A percentile compares a stretch with the other conserved stretches of the same genome.
Evolutionary conservation across 2,329 filamentous ascomycete species (phyloP).

Genomic region (Aspergillus ruber): DNA sequence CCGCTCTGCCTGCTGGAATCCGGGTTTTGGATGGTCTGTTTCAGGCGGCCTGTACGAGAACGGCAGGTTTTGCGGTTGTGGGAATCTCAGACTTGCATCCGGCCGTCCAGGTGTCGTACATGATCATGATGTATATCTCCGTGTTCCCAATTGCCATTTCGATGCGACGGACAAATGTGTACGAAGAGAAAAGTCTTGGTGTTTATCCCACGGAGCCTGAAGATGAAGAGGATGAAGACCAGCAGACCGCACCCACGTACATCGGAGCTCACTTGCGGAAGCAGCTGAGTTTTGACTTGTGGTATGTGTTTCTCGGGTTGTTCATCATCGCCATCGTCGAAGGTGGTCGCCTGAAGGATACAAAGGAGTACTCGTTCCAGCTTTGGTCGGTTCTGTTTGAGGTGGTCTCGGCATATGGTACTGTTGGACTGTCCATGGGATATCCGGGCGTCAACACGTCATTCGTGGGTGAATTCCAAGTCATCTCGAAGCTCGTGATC

Average conservation of each 20-base stretch:
- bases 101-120: conserved; percentile 84
- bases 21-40: conserved; percentile 83
- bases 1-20: conserved; percentile 61
- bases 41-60: conserved; percentile 81
- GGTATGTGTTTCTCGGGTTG: conserved; percentile 90
- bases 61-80: conserved; percentile 80
- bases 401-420: conserved; percentile 85
- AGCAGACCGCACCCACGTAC: conserved; percentile 65
- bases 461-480: conserved; percentile 73
- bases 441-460: conserved; percentile 70
- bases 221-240: conserved; percentile 45
- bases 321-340: conserved; percentile 91
- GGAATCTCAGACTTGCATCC: conserved; percentile 74
- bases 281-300: conserved; percentile 93
- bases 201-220: conserved; percentile 58
- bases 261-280: conserved; percentile 85
- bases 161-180: conserved; percentile 88
- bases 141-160: conserved; percentile 95
- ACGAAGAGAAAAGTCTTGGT: conserved; percentile 69
- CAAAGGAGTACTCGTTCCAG: conserved; percentile 53
- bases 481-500: conserved; percentile 60
- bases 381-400: conserved; percentile 72
- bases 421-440: conserved; percentile 83
- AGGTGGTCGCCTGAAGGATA: conserved; percentile 61
- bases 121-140: conserved; percentile 99